Percentiles rank a stretch among this genome's conserved stretches.
phyloP scores from a whole-genome alignment of 805 yeast species.

The Candida piceae region DNA sequence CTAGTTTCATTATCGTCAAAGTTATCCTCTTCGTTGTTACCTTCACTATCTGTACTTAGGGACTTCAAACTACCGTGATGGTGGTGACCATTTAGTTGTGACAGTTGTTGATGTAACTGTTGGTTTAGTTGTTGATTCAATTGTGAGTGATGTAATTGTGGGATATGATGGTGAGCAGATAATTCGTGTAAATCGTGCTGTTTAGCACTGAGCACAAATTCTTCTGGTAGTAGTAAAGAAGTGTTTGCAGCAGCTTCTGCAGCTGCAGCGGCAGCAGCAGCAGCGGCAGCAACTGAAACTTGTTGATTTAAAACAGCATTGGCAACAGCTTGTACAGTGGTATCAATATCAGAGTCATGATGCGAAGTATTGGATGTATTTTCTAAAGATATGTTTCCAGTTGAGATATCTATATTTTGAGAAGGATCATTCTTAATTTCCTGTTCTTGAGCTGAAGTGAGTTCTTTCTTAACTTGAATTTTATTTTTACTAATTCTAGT shows the following conservation, averaged over 20 bases:
- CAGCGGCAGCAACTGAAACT: not conserved
- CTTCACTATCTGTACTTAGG: conserved; percentile 1
- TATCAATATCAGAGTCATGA: conserved; percentile 1
- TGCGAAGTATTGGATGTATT: not conserved
- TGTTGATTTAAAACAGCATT: not conserved
- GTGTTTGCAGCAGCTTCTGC: not conserved
- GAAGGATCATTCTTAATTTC: too few relatives aligned
- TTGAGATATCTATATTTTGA: not conserved
- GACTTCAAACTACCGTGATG: not conserved
- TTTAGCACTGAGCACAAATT: not conserved
- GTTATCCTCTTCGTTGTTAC: conserved; percentile 5
- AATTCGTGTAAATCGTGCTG: not conserved
- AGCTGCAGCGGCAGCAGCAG: too few relatives aligned
- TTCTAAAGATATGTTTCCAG: not conserved
- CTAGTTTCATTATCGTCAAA: not conserved
- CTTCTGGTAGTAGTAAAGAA: not conserved
- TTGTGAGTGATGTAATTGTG: conserved; percentile 4
- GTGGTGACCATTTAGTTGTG: conserved; percentile 6
- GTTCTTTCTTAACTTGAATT: too few relatives aligned
- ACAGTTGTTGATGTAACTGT: conserved; percentile 26
- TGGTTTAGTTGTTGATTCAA: conserved; percentile 23
- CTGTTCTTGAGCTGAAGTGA: too few relatives aligned
- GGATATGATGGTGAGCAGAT: not conserved
- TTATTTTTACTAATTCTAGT: too few relatives aligned
- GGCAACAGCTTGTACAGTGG: conserved; percentile 15